Percentiles rank a stretch among this genome's conserved stretches.
Conservation (phyloP, 2,329 filamentous ascomycete genomes). For the Xylaria sp. region DNA sequence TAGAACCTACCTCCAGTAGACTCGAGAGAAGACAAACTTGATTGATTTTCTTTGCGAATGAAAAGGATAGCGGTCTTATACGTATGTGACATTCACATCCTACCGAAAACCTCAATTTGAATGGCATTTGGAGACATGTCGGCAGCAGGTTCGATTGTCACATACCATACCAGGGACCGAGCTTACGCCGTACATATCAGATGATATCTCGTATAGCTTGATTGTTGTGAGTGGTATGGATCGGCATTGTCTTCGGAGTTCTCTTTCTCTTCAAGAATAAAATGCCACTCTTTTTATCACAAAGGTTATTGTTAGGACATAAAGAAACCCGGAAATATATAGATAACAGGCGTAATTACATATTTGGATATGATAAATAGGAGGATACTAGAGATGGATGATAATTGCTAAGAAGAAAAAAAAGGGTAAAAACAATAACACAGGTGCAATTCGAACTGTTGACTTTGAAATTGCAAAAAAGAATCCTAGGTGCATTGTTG, state of each 20-base stretch:
- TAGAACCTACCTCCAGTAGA: constrained; percentile 19
- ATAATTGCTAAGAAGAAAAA: no score
- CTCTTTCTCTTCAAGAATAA: background rate
- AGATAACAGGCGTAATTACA: background rate
- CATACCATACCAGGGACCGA: background rate
- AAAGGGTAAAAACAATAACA: no score
- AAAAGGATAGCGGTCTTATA: background rate
- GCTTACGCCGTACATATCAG: background rate
- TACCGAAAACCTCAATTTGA: background rate
- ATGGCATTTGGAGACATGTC: background rate
- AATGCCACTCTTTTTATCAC: background rate
- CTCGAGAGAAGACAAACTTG: background rate
- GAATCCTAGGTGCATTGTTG: no score
- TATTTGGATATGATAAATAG: background rate
- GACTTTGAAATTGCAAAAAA: no score
- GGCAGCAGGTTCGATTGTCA: background rate
- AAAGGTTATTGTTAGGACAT: background rate
- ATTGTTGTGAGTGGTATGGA: background rate
- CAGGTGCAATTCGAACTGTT: no score
- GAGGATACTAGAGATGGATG: no score
- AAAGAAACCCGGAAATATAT: background rate
- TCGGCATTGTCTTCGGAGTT: background rate
- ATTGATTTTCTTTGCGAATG: background rate
- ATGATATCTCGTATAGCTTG: background rate
- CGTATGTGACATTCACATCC: background rate